phyloP scores from a whole-genome alignment of 2,329 filamentous ascomycete species.

The Microdochium bolleyi region DNA sequence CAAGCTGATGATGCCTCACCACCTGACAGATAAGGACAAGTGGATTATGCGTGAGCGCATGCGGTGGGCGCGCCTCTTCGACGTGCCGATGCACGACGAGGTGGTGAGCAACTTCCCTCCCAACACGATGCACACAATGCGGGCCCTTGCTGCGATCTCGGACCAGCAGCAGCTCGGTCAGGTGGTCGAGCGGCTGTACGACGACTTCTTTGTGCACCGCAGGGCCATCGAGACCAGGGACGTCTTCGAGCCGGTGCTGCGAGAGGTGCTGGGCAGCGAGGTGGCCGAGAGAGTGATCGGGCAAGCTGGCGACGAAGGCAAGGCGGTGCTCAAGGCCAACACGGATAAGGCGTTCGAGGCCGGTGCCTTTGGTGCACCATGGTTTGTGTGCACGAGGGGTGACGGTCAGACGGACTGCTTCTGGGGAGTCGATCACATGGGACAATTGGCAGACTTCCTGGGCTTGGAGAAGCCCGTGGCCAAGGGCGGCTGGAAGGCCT shows the following conservation, averaged over 20 bases:
- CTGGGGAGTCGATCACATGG: constrained; percentile 30
- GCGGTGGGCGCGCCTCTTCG: constrained; percentile 24
- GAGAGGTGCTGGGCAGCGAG: constrained; percentile 13
- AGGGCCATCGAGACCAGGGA: constrained; percentile 15
- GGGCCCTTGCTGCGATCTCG: constrained; percentile 19
- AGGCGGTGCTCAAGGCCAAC: constrained; percentile 19
- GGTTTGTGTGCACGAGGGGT: constrained; percentile 25
- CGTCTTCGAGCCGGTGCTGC: constrained; percentile 16
- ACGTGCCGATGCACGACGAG: constrained; percentile 21
- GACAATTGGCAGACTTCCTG: constrained; percentile 24
- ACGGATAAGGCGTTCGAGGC: constrained; percentile 25
- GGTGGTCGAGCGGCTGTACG: constrained; percentile 22
- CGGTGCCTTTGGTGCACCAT: constrained; percentile 29
- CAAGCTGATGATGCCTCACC: not conserved
- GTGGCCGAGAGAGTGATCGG: constrained; percentile 17
- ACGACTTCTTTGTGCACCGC: constrained; percentile 22
- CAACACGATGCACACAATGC: constrained; percentile 24
- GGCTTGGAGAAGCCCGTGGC: constrained; percentile 15
- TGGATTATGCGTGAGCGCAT: constrained; percentile 25
- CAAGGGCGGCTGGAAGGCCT: constrained; percentile 20
- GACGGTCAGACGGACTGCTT: constrained; percentile 23
- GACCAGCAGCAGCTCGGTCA: constrained; percentile 12
- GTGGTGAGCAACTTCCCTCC: constrained; percentile 26
- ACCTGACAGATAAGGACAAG: constrained; percentile 23
- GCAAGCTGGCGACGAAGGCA: constrained; percentile 16